A percentile compares a stretch with the other conserved stretches of the same genome.
These are phyloP conservation scores for Pilatotrama ljubarskyi DNA, from an alignment of 768 basidiomycete genomes.

Conservation along the genomic window DNA sequence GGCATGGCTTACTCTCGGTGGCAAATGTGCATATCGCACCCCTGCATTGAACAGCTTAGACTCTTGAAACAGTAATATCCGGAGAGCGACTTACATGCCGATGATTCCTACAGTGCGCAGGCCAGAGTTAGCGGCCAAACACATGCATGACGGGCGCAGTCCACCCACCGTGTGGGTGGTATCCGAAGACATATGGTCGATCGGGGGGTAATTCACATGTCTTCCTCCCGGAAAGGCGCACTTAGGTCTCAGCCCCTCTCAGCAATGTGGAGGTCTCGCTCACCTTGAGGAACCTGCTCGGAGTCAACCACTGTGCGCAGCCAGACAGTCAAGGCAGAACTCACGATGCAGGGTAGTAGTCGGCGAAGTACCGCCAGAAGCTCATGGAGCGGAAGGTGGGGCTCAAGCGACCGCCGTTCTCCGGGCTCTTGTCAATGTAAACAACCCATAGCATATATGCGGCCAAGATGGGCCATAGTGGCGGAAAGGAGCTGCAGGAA, in stretches of 20 bases:
- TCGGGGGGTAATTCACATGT: slow-evolving; percentile 90
- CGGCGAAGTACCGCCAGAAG: slow-evolving; percentile 90
- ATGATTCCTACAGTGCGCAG: slow-evolving; percentile 71
- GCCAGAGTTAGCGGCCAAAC: not conserved
- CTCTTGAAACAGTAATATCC: not conserved
- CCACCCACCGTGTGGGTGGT: slow-evolving; percentile 89
- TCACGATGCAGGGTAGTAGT: slow-evolving; percentile 88
- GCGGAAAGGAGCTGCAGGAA: slow-evolving; percentile 73
- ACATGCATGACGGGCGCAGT: not conserved
- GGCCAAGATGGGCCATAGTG: slow-evolving; percentile 81
- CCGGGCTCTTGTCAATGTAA: slow-evolving; percentile 76
- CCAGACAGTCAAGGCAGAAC: slow-evolving; percentile 33
- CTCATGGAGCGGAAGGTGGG: slow-evolving; percentile 68
- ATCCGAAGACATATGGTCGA: slow-evolving; percentile 94
- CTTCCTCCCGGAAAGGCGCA: slow-evolving; percentile 39
- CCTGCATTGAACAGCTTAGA: slow-evolving; percentile 46
- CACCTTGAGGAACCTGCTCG: slow-evolving; percentile 43
- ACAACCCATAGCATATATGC: slow-evolving; percentile 78
- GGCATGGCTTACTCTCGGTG: slow-evolving; percentile 67
- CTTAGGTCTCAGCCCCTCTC: not conserved
- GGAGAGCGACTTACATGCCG: slow-evolving; percentile 71
- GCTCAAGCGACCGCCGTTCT: slow-evolving; percentile 67
- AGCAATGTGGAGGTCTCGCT: slow-evolving; percentile 14
- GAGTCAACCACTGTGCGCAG: not conserved
- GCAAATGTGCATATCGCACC: slow-evolving; percentile 95